Base-by-base conservation (phyloP, 805 yeast species). In the Saturnispora galanensis region DNA sequence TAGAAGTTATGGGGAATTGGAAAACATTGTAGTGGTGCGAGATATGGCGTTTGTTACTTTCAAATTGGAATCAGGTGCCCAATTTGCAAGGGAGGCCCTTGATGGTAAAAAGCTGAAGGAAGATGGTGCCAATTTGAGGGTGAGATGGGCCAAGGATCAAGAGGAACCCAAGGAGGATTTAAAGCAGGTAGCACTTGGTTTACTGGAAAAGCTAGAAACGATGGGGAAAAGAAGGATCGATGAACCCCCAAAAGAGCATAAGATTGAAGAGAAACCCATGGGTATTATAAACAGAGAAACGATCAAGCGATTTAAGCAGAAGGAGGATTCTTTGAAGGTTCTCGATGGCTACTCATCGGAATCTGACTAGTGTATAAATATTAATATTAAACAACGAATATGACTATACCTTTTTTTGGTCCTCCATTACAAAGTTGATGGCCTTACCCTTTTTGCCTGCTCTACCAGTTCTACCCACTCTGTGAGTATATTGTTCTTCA, bases 401-500 rank as follows among this genome's bases (percentile, higher is more conserved):
- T 21, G 26, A 21, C 13, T 50, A 49, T 26, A 46, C 47, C 28
- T 51, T 47, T n/a, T 30, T 38, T 9, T 33, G 15, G 2, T 21
- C 11, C 1, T 16, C 30, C 11, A 16, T 35, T 32, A 39, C 36
- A 51, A 85, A 84, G 0, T 96, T 83, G 10, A 80, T 67, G 4
- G 96, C 82, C 9, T 73, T 68, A 38, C 98, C 98, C 5, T 58
- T 59, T 39, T 75, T 77, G 0, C 97, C 97, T 0, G 96, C 97
- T 62, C 98, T 76, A 33, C 97, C 98, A 0, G 98, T 90, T 65
- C 98, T 79, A 46, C 98, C 98, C 41, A 90, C 82, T 57, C 97
- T 73, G 63, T 90, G 98, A 15, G 90, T 76, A 54, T 88, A 90
- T 47, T 83, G 89, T 50, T 88, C 96, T 38, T 88, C 74, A 31